Evolutionary conservation across 306 rosid species (phyloP).

Genomic region (Neltuma alba): DNA sequence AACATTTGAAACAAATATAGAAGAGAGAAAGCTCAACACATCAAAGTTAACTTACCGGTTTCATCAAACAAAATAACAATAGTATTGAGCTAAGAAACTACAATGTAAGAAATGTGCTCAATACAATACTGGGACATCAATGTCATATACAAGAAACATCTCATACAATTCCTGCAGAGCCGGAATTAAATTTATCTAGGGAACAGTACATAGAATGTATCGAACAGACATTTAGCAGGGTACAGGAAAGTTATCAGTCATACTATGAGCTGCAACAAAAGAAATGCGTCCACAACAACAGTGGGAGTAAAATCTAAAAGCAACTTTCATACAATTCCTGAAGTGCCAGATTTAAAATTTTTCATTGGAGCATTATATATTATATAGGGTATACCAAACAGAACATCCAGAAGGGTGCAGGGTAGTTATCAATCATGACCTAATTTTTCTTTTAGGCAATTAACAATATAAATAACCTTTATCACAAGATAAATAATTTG

Average conservation of each 20-base stretch:
- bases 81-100: not conserved
- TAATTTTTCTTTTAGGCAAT: not conserved
- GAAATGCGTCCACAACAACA: not conserved
- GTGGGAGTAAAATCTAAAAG: not conserved
- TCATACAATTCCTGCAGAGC: not conserved
- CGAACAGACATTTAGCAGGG: not conserved
- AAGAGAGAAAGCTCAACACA: not conserved
- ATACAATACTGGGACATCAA: no score
- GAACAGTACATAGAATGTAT: not conserved
- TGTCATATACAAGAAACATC: not conserved
- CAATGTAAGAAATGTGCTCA: no score
- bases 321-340: constrained; percentile 1
- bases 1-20: constrained; percentile 26
- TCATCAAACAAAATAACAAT: not conserved
- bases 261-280: not conserved
- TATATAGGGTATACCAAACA: not conserved
- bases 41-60: not conserved
- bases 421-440: not conserved
- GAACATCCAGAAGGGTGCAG: not conserved
- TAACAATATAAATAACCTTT: not conserved
- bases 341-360: not conserved
- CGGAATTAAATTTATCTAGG: not conserved
- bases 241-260: not conserved
- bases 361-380: not conserved
- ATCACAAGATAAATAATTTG: not conserved